Percentiles rank a stretch among this genome's conserved stretches.
Conservation (phyloP, 805 yeast genomes). For the Nakazawaea siamensis region DNA sequence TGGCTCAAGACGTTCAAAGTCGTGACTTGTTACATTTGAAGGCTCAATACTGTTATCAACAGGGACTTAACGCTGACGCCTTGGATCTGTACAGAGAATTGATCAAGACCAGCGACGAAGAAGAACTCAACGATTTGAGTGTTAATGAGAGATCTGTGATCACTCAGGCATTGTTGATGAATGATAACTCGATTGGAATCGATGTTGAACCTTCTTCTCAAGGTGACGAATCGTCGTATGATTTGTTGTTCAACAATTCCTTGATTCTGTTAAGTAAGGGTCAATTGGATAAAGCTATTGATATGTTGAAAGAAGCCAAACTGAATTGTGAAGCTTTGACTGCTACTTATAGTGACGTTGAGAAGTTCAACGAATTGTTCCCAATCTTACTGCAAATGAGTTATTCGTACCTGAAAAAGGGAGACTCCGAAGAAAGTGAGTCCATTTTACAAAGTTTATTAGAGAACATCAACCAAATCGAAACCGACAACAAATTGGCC, state of each 20-base stretch:
- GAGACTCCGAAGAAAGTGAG: slow-evolving; percentile 25
- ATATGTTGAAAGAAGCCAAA: slow-evolving; percentile 36
- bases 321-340: slow-evolving; percentile 28
- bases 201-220: slow-evolving; percentile 7
- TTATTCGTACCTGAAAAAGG: slow-evolving; percentile 35
- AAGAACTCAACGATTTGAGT: slow-evolving; percentile 41
- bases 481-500: slow-evolving; percentile 27
- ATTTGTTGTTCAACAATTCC: slow-evolving; percentile 52
- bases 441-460: slow-evolving; percentile 27
- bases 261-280: slow-evolving; percentile 36
- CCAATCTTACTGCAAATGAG: slow-evolving; percentile 59
- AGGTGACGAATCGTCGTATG: slow-evolving; percentile 33
- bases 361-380: slow-evolving; percentile 40
- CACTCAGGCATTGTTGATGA: slow-evolving; percentile 33
- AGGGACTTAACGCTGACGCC: slow-evolving; percentile 38
- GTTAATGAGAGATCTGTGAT: slow-evolving; percentile 66
- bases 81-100: slow-evolving; percentile 36
- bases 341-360: slow-evolving; percentile 35
- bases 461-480: slow-evolving; percentile 19
- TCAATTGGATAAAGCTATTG: slow-evolving; percentile 30
- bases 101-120: slow-evolving; percentile 25
- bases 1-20: slow-evolving; percentile 10
- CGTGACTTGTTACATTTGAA: slow-evolving; percentile 39
- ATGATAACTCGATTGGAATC: slow-evolving; percentile 12
- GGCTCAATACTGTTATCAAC: slow-evolving; percentile 44